Percentiles rank a stretch among this genome's conserved stretches.
Evolutionary conservation across 192 early-diverging fungal genomes (phyloP).

Genomic region (Rhizophagus prolifer): DNA sequence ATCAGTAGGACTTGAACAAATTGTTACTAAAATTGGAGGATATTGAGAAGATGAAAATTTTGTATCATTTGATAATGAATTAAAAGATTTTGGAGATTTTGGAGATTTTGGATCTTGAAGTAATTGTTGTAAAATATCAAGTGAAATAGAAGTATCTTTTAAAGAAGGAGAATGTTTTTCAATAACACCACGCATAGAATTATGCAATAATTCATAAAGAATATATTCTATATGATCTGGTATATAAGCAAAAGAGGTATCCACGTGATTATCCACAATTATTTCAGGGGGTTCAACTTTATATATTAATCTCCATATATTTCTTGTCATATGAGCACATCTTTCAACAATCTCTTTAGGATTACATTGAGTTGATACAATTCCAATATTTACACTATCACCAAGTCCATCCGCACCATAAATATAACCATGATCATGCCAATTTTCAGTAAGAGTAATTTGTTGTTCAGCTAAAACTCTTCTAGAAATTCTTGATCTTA

Average conservation of each 20-base stretch:
- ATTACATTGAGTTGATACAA: slow-evolving; percentile 67
- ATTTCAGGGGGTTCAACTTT: slow-evolving; percentile 68
- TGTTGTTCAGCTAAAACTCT: slow-evolving; percentile 94
- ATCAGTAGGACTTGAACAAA: slow-evolving; percentile 70
- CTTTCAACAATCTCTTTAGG: slow-evolving; percentile 52
- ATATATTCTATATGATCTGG: slow-evolving; percentile 95
- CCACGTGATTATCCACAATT: slow-evolving; percentile 67
- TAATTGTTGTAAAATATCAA: background rate
- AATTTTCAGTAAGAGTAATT: slow-evolving; percentile 73
- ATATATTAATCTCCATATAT: slow-evolving; percentile 29
- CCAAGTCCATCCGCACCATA: slow-evolving; percentile 40
- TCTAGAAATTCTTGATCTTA: slow-evolving; percentile 84
- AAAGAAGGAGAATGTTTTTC: slow-evolving; percentile 43
- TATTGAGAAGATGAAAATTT: slow-evolving; percentile 30
- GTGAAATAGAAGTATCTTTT: slow-evolving; percentile 22
- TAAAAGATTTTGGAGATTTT: background rate
- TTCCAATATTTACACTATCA: slow-evolving; percentile 61
- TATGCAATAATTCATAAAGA: slow-evolving; percentile 87
- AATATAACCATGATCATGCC: slow-evolving; percentile 42
- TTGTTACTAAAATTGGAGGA: slow-evolving; percentile 84
- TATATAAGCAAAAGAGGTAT: slow-evolving; percentile 87
- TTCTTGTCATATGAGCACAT: slow-evolving; percentile 37
- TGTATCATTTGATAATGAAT: no score
- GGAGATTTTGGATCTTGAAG: slow-evolving; percentile 19
- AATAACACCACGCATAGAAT: slow-evolving; percentile 77